A percentile compares a stretch with the other conserved stretches of the same genome.
phyloP scores from a whole-genome alignment of 192 early-diverging fungal species.

The Mortierella alpina region DNA sequence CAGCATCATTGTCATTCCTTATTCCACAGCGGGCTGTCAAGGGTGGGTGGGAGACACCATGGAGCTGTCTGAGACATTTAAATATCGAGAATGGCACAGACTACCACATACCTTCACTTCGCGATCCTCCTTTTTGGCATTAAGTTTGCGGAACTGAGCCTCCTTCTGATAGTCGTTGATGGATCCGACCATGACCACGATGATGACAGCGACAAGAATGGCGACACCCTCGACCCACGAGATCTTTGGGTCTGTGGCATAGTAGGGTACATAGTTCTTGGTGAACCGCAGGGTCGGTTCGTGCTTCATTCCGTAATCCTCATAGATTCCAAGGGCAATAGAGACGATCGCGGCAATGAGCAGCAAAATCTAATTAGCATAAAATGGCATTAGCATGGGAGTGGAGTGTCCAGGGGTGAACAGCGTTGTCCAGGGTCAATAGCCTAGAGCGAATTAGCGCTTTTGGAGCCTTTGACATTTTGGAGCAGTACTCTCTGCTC shows the following conservation, averaged over 20 bases:
- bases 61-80: too few relatives aligned
- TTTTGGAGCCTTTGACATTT: background rate
- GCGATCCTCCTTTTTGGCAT: constrained; percentile 89
- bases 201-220: constrained; percentile 81
- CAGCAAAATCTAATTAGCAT: constrained; percentile 69
- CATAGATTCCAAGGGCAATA: constrained; percentile 82
- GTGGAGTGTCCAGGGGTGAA: background rate
- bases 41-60: background rate
- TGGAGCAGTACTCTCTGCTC: background rate
- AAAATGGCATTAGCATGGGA: background rate
- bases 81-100: background rate
- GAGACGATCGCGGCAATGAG: constrained; percentile 82
- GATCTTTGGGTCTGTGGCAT: constrained; percentile 61
- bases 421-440: too few relatives aligned
- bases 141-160: constrained; percentile 85
- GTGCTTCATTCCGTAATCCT: constrained; percentile 70
- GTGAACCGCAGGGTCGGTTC: constrained; percentile 23
- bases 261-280: constrained; percentile 59
- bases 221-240: constrained; percentile 91
- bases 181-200: constrained; percentile 82
- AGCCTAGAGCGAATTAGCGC: too few relatives aligned
- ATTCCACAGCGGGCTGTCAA: constrained; percentile 3
- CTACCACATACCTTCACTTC: constrained; percentile 64
- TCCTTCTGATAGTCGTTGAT: constrained; percentile 91
- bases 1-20: background rate